These are phyloP conservation scores for Emiliania huxleyi DNA, from an alignment of 78 protist genomes.

Conservation along the genomic window DNA sequence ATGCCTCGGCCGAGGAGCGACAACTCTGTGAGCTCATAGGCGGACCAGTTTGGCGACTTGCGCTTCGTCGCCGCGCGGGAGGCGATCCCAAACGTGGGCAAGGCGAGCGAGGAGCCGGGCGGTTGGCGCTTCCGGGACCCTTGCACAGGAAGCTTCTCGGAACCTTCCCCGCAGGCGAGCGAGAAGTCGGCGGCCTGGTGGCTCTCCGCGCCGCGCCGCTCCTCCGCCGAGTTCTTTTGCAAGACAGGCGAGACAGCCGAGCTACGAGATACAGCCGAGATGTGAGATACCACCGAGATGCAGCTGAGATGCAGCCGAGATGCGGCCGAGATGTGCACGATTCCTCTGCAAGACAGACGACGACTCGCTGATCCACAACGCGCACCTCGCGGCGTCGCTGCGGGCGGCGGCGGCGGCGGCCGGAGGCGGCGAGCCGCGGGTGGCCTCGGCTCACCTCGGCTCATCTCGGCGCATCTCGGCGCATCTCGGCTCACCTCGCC, in stretches of 20 bases:
- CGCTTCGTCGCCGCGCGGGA: not conserved
- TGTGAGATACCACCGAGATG: too few species aligned
- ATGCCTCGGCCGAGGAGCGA: too few species aligned
- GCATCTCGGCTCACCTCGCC: too few species aligned
- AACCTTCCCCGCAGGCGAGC: too few species aligned
- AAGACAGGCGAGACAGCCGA: too few species aligned
- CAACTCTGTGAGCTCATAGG: too few species aligned
- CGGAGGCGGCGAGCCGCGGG: not conserved
- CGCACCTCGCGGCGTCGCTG: not conserved
- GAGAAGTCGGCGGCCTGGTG: constrained; percentile 21
- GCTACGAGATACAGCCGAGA: too few species aligned
- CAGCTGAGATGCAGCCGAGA: too few species aligned
- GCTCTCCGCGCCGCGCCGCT: not conserved
- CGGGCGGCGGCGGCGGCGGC: not conserved
- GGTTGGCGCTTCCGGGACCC: not conserved
- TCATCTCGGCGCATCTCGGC: too few species aligned
- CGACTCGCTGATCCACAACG: not conserved
- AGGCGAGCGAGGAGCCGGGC: constrained; percentile 3
- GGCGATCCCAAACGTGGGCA: not conserved
- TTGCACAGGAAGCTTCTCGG: too few species aligned
- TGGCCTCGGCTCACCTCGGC: too few species aligned
- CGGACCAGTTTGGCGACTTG: not conserved
- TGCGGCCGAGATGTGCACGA: too few species aligned
- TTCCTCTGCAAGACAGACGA: not conserved
- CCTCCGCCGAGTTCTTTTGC: not conserved